phyloP scores from a whole-genome alignment of 495 filamentous ascomycete genomes.

The Tuber indicum region DNA sequence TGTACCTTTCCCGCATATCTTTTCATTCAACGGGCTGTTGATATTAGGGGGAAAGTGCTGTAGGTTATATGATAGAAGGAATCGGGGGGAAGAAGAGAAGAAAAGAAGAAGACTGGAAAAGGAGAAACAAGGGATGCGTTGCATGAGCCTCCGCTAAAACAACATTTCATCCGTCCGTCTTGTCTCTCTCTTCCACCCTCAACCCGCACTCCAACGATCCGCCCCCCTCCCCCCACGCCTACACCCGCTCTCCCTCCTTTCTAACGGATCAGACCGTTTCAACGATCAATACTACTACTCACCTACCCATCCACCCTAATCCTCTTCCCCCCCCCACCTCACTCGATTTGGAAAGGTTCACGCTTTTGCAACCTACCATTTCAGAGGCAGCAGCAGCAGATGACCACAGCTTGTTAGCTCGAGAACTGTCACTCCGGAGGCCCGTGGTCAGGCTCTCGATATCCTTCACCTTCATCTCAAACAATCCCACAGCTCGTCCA shows the following conservation, averaged over 20 bases:
- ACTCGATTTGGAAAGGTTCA: not conserved
- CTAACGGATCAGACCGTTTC: not conserved
- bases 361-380: constrained; percentile 11
- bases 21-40: constrained; percentile 4
- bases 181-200: constrained; percentile 4
- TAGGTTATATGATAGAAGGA: not conserved
- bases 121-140: not conserved
- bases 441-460: constrained; percentile 29
- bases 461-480: constrained; percentile 18
- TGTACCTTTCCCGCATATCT: constrained; percentile 15
- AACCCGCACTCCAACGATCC: constrained; percentile 1
- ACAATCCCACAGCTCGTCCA: constrained; percentile 37
- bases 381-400: constrained; percentile 28
- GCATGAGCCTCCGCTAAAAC: not conserved
- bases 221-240: not conserved
- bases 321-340: constrained; percentile 8
- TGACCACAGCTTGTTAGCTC: constrained; percentile 35
- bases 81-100: not conserved
- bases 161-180: constrained; percentile 1
- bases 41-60: not conserved
- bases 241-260: constrained; percentile 4
- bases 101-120: too few relatives aligned
- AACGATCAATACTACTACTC: not conserved
- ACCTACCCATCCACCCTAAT: not conserved
- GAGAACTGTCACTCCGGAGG: constrained; percentile 38